phyloP scores from a whole-genome alignment of 2,329 filamentous ascomycete genomes.

The Trichothecium sympodiale region DNA sequence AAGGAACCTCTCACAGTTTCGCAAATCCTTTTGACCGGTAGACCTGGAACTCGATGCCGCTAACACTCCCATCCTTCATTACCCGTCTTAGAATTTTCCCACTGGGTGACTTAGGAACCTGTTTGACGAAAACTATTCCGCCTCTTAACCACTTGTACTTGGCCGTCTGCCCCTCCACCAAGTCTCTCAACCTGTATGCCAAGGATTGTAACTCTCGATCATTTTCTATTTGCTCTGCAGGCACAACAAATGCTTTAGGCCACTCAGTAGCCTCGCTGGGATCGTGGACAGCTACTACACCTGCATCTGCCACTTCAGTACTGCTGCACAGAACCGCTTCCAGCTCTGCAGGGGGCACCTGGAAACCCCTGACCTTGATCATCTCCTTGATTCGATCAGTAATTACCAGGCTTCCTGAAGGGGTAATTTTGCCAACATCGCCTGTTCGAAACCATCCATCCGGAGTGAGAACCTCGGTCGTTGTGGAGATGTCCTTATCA shows the following conservation, averaged over 20 bases:
- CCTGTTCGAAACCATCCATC: conserved; percentile 65
- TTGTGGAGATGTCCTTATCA: conserved; percentile 24
- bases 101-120: conserved; percentile 60
- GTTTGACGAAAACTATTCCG: conserved; percentile 57
- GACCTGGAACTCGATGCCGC: conserved; percentile 21
- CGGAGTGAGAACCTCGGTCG: conserved; percentile 23
- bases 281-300: conserved; percentile 48
- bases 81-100: conserved; percentile 35
- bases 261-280: conserved; percentile 49
- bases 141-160: conserved; percentile 59
- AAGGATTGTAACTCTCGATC: conserved; percentile 25
- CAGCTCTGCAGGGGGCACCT: conserved; percentile 45
- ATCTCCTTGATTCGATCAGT: conserved; percentile 63
- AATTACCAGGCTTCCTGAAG: conserved; percentile 47
- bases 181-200: conserved; percentile 41
- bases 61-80: conserved; percentile 27
- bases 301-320: conserved; percentile 46
- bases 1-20: too few relatives aligned
- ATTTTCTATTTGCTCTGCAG: conserved; percentile 10
- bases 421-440: conserved; percentile 52
- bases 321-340: conserved; percentile 24
- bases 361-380: conserved; percentile 50
- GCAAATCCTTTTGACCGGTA: too few relatives aligned
- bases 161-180: conserved; percentile 48
- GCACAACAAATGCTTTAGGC: conserved; percentile 52